Evolutionary conservation across 768 basidiomycete genomes (phyloP).

Genomic region (Boletus tomentosulus): DNA sequence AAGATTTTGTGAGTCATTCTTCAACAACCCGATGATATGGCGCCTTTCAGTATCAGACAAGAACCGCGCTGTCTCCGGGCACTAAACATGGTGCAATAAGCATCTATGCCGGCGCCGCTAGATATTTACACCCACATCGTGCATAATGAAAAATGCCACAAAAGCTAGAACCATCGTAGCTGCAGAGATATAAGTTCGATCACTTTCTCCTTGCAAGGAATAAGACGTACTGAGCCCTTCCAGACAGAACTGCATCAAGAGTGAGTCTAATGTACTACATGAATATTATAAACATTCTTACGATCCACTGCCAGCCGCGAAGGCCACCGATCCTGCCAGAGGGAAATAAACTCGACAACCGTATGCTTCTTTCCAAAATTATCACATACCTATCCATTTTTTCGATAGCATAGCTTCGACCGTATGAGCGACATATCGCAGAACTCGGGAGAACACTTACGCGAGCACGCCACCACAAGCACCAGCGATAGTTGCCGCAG

Average conservation of each 20-base stretch:
- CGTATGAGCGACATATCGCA: background rate
- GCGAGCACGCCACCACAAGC: conserved; percentile 1
- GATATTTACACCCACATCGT: background rate
- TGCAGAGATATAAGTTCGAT: background rate
- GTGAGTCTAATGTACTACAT: background rate
- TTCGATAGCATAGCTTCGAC: background rate
- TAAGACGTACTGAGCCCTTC: background rate
- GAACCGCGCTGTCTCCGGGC: conserved; percentile 1
- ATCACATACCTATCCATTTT: conserved; percentile 3
- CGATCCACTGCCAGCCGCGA: conserved; percentile 6
- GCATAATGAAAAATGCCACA: background rate
- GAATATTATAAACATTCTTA: background rate
- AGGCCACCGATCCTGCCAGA: background rate
- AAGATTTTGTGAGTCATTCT: background rate
- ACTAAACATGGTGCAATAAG: background rate
- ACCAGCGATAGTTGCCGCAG: background rate
- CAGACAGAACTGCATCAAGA: background rate
- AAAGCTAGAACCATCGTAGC: background rate
- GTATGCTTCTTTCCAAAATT: background rate
- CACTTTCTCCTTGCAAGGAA: background rate
- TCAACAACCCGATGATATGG: background rate
- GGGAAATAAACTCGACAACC: background rate
- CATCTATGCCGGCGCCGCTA: too few species aligned
- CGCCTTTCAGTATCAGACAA: background rate
- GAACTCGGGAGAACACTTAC: background rate